A percentile compares a stretch with the other conserved stretches of the same genome.
Evolutionary conservation across 352 stramenopile genomes (phyloP).

Genomic region (Phytopythium boreale): DNA sequence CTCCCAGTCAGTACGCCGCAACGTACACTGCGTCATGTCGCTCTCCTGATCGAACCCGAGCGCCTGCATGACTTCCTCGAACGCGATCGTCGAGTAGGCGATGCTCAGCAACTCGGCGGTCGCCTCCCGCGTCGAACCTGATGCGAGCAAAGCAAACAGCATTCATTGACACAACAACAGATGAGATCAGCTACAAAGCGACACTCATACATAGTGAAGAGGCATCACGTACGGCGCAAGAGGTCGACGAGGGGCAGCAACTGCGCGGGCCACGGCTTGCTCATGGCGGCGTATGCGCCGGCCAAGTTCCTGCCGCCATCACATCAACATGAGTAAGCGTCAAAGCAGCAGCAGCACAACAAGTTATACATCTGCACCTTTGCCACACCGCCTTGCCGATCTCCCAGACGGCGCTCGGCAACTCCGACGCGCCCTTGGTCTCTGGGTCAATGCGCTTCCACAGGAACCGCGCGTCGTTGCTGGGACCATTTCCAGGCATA

Average conservation of each 20-base stretch:
- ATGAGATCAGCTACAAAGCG: no score
- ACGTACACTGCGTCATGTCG: constrained; percentile 46
- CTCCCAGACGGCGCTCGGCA: constrained; percentile 46
- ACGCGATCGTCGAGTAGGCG: constrained; percentile 60
- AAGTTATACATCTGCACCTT: constrained; percentile 20
- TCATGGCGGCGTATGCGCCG: constrained; percentile 52
- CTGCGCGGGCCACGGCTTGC: constrained; percentile 38
- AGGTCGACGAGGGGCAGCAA: constrained; percentile 37
- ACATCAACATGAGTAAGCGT: background rate
- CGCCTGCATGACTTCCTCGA: constrained; percentile 36
- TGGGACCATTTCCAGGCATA: constrained; percentile 7
- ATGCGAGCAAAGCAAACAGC: background rate
- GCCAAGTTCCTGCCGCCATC: constrained; percentile 35
- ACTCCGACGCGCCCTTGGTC: constrained; percentile 39
- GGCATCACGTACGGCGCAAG: constrained; percentile 40
- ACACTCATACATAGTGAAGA: background rate
- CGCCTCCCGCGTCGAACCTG: constrained; percentile 50
- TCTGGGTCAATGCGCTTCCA: constrained; percentile 60
- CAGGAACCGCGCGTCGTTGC: constrained; percentile 68
- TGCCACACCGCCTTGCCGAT: constrained; percentile 70
- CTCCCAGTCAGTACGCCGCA: background rate
- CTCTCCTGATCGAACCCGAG: constrained; percentile 48
- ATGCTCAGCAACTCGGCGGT: constrained; percentile 52
- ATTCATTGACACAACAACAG: no score
- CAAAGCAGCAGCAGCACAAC: background rate